A percentile compares a stretch with the other conserved stretches of the same genome.
Conservation (phyloP, 2,329 filamentous ascomycete genomes). For the Fusarium begoniae region DNA sequence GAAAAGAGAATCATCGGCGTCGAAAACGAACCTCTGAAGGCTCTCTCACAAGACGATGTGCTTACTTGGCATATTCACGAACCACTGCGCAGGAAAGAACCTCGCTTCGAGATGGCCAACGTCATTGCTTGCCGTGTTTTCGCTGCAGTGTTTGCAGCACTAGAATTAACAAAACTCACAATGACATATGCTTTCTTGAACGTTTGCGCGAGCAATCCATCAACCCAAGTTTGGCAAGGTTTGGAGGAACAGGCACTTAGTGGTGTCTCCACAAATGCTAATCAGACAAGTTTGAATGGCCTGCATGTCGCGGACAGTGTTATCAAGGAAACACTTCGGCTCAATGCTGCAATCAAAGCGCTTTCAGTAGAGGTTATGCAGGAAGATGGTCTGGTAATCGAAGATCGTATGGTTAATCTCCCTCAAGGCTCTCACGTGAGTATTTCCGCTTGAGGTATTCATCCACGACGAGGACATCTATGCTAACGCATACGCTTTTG, state of each 20-base stretch:
- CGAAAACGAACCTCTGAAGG: rapidly evolving
- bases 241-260: background rate
- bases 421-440: background rate
- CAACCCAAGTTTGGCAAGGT: background rate
- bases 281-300: background rate
- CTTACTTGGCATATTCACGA: constrained; percentile 6
- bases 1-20: background rate
- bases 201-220: background rate
- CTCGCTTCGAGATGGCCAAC: background rate
- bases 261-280: background rate
- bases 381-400: rapidly evolving
- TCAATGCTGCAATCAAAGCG: background rate
- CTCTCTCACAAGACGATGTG: rapidly evolving
- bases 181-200: background rate
- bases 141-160: background rate
- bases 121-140: background rate
- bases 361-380: background rate
- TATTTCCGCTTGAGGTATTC: background rate
- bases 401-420: background rate
- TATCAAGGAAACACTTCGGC: background rate
- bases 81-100: background rate
- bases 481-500: background rate
- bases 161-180: background rate
- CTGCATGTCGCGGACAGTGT: background rate
- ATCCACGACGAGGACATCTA: no score